These are phyloP conservation scores for Santalum album DNA, from an alignment of 164 flowering plant species.

Conservation along the genomic window DNA sequence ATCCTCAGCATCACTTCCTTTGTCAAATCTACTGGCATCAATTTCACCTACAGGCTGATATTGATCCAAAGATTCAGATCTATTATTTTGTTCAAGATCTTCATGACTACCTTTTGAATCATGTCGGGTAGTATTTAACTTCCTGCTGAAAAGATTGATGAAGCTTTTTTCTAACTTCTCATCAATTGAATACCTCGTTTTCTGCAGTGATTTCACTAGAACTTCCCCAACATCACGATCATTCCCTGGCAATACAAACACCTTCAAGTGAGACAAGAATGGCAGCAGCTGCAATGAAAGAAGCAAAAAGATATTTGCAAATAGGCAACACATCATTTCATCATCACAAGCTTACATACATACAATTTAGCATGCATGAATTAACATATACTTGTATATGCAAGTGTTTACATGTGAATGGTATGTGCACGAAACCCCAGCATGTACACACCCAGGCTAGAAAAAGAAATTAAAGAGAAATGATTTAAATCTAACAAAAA, in stretches of 20 bases:
- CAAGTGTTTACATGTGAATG: not conserved
- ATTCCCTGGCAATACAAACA: slow-evolving; percentile 36
- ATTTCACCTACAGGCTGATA: slow-evolving; percentile 21
- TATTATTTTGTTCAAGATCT: slow-evolving; percentile 7
- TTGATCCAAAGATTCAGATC: slow-evolving; percentile 16
- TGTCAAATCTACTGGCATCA: slow-evolving; percentile 21
- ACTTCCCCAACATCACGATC: slow-evolving; percentile 67
- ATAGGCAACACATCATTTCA: not conserved
- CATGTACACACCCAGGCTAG: too few relatives aligned
- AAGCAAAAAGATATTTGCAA: not conserved
- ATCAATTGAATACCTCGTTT: slow-evolving; percentile 70
- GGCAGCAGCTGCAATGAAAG: not conserved
- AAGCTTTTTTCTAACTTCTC: slow-evolving; percentile 71
- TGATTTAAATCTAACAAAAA: too few relatives aligned
- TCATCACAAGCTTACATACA: not conserved
- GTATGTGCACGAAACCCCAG: too few relatives aligned
- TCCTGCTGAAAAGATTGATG: slow-evolving; percentile 49
- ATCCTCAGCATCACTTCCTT: slow-evolving; percentile 25
- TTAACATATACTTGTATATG: not conserved
- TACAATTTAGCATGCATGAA: not conserved
- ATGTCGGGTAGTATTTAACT: slow-evolving; percentile 24
- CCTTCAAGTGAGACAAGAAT: slow-evolving; percentile 2
- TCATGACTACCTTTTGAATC: slow-evolving; percentile 18
- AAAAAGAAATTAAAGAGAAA: too few relatives aligned
- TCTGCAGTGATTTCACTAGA: slow-evolving; percentile 78